Conservation (phyloP, 2,329 filamentous ascomycete species). For the Cyphellophora attinorum region DNA sequence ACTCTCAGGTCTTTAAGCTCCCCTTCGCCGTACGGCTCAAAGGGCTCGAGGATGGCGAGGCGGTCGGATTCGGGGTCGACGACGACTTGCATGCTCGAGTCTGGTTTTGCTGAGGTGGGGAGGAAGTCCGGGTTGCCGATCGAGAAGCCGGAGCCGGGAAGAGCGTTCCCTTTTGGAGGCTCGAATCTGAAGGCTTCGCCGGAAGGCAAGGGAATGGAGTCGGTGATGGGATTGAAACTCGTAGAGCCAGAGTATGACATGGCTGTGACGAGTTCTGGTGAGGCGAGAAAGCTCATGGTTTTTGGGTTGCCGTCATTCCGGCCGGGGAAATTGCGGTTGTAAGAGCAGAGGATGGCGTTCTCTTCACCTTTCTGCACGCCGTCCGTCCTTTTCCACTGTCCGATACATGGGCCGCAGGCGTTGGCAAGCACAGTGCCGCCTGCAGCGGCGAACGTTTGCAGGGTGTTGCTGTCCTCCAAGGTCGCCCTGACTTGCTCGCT, state of each 20-base stretch:
- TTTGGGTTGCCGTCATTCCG: slow-evolving; percentile 93
- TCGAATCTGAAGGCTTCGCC: slow-evolving; percentile 79
- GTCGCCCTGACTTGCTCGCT: slow-evolving; percentile 96
- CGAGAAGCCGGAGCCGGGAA: slow-evolving; percentile 68
- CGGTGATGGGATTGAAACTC: slow-evolving; percentile 92
- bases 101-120: slow-evolving; percentile 62
- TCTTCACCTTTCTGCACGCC: slow-evolving; percentile 71
- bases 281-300: slow-evolving; percentile 98
- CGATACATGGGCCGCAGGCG: slow-evolving; percentile 77
- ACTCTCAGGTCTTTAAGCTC: slow-evolving; percentile 74
- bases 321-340: slow-evolving; percentile 96
- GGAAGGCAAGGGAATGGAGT: slow-evolving; percentile 68
- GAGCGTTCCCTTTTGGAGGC: slow-evolving; percentile 54
- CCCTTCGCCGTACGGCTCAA: slow-evolving; percentile 65
- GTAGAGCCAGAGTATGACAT: slow-evolving; percentile 89
- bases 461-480: slow-evolving; percentile 76
- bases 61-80: slow-evolving; percentile 83
- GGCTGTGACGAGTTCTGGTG: slow-evolving; percentile 90
- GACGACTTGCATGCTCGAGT: slow-evolving; percentile 60
- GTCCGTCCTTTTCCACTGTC: slow-evolving; percentile 90
- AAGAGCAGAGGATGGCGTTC: slow-evolving; percentile 93
- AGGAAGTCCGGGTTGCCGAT: slow-evolving; percentile 65
- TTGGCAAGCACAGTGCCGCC: slow-evolving; percentile 88
- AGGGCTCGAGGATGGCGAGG: slow-evolving; percentile 84
- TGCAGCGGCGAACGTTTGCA: slow-evolving; percentile 74